Base-by-base conservation (phyloP, 2,329 filamentous ascomycete species). In the Alternaria alternata region DNA sequence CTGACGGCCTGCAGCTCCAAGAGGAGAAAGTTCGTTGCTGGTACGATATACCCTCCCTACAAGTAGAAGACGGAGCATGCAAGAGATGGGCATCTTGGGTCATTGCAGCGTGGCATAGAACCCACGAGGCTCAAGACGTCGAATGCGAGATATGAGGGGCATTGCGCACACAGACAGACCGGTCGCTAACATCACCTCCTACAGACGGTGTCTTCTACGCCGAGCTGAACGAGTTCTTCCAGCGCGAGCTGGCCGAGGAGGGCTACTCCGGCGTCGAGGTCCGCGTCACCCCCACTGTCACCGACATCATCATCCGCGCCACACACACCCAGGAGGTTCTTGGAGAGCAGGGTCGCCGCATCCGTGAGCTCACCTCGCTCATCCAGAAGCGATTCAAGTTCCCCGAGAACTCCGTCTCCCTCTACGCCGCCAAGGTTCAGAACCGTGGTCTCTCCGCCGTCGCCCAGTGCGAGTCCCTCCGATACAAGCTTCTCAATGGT, bases 311-410 rank as follows among this genome's bases (percentile, higher is more conserved):
- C 89, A 96, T 99, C 89, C 95, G 95, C 84, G 95, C 95, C 82
- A 99, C 95, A 81, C 95, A 99, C 91, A 99, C 95, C 81, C 95
- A 99, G 88, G 96, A 99, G 88, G 96, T 99, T 77, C 93, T 99
- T 80, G 95, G 95, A 81, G 95, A 99, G 91, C 95, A 99, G 89
- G 95, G 95, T 81, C 94, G 95, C 87, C 93, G 95, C 87, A 99
- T 99, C 85, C 94, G 95, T 84, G 95, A 99, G 89, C 93, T 99
- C 85, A 99, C 95, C 82, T 97, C 93, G 80, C 91, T 99, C 82
- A 99, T 99, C 89, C 96, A 99, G 89, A 98, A 99, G 92, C 94
- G 95, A 82, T 99, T 99, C 92, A 97, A 97, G 89, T 99, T 99
- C 91, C 94, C 95, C 85, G 94, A 98, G 88, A 98, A 98, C 92